phyloP scores from a whole-genome alignment of 2,329 filamentous ascomycete species.

The Ceratocystis colombiana region DNA sequence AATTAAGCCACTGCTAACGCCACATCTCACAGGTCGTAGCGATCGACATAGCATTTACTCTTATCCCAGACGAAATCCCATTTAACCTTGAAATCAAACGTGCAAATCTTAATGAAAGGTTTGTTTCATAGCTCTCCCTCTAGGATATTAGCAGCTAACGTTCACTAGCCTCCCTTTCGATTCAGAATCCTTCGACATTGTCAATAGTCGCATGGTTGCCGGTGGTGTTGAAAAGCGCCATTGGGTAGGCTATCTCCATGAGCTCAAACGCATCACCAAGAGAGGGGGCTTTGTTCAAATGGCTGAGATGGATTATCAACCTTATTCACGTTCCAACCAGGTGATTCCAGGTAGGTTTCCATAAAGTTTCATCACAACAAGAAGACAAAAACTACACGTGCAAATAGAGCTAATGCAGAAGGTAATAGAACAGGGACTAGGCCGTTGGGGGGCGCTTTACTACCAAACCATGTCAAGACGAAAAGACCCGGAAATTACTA shows the following conservation, averaged over 20 bases:
- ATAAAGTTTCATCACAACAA: not conserved
- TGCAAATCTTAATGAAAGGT: slow-evolving; percentile 60
- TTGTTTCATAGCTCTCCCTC: slow-evolving; percentile 27
- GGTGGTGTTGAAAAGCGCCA: slow-evolving; percentile 61
- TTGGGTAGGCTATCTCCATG: slow-evolving; percentile 66
- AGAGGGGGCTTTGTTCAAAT: slow-evolving; percentile 79
- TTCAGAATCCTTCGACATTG: slow-evolving; percentile 65
- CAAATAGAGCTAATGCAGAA: not conserved
- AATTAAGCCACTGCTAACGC: not conserved
- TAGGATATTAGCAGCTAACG: not conserved
- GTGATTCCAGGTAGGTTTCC: slow-evolving; percentile 48
- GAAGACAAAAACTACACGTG: not conserved
- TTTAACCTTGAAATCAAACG: slow-evolving; percentile 61
- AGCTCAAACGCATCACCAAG: slow-evolving; percentile 61
- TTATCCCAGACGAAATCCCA: slow-evolving; percentile 50
- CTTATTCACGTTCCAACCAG: slow-evolving; percentile 77
- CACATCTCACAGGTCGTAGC: slow-evolving; percentile 1
- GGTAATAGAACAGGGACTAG: not conserved
- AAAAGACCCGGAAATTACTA: slow-evolving; percentile 57
- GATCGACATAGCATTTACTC: slow-evolving; percentile 16
- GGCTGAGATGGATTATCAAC: slow-evolving; percentile 76
- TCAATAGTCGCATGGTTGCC: slow-evolving; percentile 65
- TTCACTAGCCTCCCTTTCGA: slow-evolving; percentile 53
- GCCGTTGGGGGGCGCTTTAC: not conserved
- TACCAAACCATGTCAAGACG: slow-evolving; percentile 45